Evolutionary conservation across 345 rosid species (phyloP).

Genomic region (Populus davidiana): DNA sequence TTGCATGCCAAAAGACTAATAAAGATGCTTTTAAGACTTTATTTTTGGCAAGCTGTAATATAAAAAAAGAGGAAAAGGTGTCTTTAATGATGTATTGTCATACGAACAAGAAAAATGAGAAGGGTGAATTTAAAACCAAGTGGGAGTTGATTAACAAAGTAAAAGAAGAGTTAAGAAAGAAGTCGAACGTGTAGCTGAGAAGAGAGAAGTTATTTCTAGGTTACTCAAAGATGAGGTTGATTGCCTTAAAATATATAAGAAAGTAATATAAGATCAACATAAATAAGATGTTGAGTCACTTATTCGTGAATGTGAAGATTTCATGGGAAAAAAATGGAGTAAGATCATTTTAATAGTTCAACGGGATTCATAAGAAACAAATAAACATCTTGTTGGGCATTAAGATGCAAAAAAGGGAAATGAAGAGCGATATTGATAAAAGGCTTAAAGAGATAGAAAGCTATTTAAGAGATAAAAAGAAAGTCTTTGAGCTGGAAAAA

Average conservation of each 20-base stretch:
- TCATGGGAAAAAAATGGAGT: too few species aligned
- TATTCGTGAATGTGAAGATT: constrained; percentile 58
- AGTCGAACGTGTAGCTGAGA: constrained; percentile 47
- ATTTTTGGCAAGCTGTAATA: too few species aligned
- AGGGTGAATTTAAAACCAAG: constrained; percentile 78
- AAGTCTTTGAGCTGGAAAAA: too few species aligned
- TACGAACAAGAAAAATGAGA: constrained; percentile 31
- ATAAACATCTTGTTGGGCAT: too few species aligned
- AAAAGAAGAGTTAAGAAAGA: constrained; percentile 66
- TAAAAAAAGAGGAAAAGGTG: background rate
- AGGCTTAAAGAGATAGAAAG: too few species aligned
- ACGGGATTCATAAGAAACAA: too few species aligned
- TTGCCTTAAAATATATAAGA: constrained; percentile 64
- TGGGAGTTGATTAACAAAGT: constrained; percentile 96
- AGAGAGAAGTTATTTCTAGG: constrained; percentile 60
- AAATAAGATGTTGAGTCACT: constrained; percentile 56
- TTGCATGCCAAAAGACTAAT: too few species aligned
- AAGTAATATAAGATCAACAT: constrained; percentile 61
- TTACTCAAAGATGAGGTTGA: constrained; percentile 80
- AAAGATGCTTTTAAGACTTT: background rate
- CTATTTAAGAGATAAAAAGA: too few species aligned
- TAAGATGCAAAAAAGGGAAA: too few species aligned
- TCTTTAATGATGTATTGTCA: background rate
- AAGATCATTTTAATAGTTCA: too few species aligned
- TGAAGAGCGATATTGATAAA: too few species aligned